phyloP scores from a whole-genome alignment of 768 basidiomycete genomes.

The Lanmaoa rubissima region DNA sequence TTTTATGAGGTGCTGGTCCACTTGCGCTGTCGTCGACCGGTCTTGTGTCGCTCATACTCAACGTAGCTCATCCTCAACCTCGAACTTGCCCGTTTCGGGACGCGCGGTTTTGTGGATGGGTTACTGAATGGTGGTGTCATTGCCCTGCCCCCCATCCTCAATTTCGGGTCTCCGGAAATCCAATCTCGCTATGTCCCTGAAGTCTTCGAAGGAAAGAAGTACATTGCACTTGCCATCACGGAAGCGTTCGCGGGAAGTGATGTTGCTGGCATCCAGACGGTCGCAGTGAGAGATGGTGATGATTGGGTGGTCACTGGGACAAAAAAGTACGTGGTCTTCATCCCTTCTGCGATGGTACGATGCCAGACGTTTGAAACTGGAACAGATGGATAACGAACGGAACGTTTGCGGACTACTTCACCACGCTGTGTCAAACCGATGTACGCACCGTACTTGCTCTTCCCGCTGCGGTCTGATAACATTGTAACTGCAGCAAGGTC shows the following conservation, averaged over 20 bases:
- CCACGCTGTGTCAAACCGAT: constrained; percentile 72
- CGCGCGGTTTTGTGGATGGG: constrained; percentile 86
- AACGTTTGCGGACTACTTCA: constrained; percentile 81
- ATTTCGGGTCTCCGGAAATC: constrained; percentile 78
- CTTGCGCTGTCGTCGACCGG: not conserved
- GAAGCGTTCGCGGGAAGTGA: constrained; percentile 94
- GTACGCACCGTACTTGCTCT: constrained; percentile 32
- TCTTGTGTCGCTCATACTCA: not conserved
- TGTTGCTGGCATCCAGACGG: constrained; percentile 80
- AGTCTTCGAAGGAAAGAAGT: constrained; percentile 75
- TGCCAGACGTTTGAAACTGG: not conserved
- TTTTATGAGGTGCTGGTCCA: constrained; percentile 75
- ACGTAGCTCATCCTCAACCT: constrained; percentile 70
- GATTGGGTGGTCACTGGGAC: constrained; percentile 89
- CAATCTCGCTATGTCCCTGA: constrained; percentile 70
- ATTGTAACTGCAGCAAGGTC: constrained; percentile 49
- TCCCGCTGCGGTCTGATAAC: constrained; percentile 2
- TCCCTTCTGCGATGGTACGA: not conserved
- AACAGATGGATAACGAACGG: constrained; percentile 89
- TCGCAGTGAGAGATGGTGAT: constrained; percentile 81
- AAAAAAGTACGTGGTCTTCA: constrained; percentile 65
- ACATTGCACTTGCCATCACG: constrained; percentile 85
- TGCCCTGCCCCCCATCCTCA: constrained; percentile 85
- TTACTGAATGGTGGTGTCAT: constrained; percentile 80
- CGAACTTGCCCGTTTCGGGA: constrained; percentile 81